Evolutionary conservation across 1,284 basidiomycete genomes (phyloP).

Genomic region (Neolentinus lepideus): DNA sequence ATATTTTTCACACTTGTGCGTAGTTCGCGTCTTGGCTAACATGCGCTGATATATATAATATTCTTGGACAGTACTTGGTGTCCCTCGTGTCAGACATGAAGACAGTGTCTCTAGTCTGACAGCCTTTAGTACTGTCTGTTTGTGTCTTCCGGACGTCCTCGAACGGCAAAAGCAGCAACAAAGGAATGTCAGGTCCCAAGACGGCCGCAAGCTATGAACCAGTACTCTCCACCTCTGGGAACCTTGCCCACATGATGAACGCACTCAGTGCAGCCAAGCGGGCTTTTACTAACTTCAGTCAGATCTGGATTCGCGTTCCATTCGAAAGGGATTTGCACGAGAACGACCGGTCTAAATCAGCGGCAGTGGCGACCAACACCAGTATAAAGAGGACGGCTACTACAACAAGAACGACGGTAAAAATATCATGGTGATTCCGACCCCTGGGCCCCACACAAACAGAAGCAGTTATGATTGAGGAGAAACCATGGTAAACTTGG

Average conservation of each 20-base stretch:
- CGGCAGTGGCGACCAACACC: background rate
- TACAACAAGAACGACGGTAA: background rate
- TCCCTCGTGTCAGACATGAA: constrained; percentile 39
- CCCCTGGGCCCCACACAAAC: constrained; percentile 11
- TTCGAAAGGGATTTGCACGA: constrained; percentile 31
- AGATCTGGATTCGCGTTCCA: constrained; percentile 62
- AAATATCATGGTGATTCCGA: background rate
- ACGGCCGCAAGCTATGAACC: constrained; percentile 59
- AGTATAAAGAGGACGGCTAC: background rate
- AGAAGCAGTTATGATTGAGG: constrained; percentile 51
- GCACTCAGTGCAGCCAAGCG: background rate
- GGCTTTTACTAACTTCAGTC: background rate
- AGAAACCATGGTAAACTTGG: constrained; percentile 67
- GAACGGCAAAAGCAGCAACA: constrained; percentile 42
- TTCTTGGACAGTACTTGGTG: too few relatives aligned
- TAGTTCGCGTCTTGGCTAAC: too few relatives aligned
- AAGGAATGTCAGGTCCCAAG: constrained; percentile 38
- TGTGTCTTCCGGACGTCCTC: constrained; percentile 38
- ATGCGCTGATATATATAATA: too few relatives aligned
- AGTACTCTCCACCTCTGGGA: constrained; percentile 47
- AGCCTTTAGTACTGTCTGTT: constrained; percentile 35
- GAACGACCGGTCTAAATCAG: constrained; percentile 9
- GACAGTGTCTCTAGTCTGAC: constrained; percentile 30
- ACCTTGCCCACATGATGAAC: constrained; percentile 44
- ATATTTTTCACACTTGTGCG: constrained; percentile 46